Percentiles rank a stretch among this genome's conserved stretches.
phyloP scores from a whole-genome alignment of 1,139 yeast species.

The Kurtzmaniella quercitrusa region DNA sequence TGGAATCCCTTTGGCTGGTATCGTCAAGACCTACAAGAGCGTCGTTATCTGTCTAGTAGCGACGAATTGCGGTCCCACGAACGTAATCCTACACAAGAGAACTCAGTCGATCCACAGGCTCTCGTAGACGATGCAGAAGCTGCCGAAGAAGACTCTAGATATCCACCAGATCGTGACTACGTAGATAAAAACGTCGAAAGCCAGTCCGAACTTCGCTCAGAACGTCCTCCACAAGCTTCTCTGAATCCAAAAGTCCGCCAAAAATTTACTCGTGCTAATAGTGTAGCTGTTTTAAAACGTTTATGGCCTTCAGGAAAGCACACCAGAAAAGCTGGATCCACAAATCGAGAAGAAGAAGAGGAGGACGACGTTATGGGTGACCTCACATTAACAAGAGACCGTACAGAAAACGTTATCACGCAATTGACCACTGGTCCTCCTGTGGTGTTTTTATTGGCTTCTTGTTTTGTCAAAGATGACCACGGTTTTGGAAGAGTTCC shows the following conservation, averaged over 20 bases:
- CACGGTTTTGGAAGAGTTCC: slow-evolving; percentile 80
- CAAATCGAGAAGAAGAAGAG: slow-evolving; percentile 1
- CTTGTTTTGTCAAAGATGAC: slow-evolving; percentile 75
- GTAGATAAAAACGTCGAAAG: not conserved
- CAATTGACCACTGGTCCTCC: slow-evolving; percentile 75
- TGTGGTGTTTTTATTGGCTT: slow-evolving; percentile 71
- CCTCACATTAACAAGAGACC: slow-evolving; percentile 34
- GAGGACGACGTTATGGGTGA: slow-evolving; percentile 17
- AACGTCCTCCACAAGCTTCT: not conserved
- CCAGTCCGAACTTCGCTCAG: not conserved
- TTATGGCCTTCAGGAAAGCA: not conserved
- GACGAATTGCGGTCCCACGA: not conserved
- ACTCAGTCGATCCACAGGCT: not conserved
- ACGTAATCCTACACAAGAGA: not conserved
- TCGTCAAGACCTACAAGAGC: slow-evolving; percentile 4
- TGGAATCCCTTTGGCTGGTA: slow-evolving; percentile 8
- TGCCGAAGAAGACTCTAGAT: not conserved
- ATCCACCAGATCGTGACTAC: not conserved
- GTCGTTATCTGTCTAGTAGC: slow-evolving; percentile 3
- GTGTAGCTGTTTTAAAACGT: not conserved
- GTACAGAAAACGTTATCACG: slow-evolving; percentile 63
- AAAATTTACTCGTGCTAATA: not conserved
- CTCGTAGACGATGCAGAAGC: not conserved
- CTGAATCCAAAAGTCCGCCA: not conserved
- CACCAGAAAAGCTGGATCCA: not conserved